phyloP scores from a whole-genome alignment of 2,329 filamentous ascomycete species.

The Akanthomyces uredinophilus region DNA sequence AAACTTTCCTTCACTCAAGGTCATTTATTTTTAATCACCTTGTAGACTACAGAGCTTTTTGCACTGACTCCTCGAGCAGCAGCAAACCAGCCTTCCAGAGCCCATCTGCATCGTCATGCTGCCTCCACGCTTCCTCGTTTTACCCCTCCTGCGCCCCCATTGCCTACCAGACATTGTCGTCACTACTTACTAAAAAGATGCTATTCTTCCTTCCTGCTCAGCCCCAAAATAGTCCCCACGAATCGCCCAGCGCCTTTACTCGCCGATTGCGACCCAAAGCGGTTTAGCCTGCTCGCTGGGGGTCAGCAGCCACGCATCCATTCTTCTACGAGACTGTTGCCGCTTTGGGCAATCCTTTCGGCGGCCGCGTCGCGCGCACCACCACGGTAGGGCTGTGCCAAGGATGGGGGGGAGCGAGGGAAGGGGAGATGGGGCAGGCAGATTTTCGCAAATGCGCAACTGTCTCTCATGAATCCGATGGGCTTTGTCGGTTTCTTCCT shows the following conservation, averaged over 20 bases:
- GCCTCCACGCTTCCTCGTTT: no score
- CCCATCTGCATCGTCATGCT: no score
- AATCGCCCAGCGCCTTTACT: neutral
- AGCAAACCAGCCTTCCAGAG: no score
- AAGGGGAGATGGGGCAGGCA: neutral
- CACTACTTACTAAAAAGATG: no score
- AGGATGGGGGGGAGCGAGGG: no score
- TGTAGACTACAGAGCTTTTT: no score
- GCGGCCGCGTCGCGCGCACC: neutral
- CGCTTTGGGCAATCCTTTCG: slow-evolving; percentile 7
- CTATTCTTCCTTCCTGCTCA: no score
- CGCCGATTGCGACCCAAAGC: neutral
- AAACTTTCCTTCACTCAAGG: neutral
- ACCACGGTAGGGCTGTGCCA: neutral
- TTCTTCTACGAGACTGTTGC: slow-evolving; percentile 1
- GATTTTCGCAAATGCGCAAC: neutral
- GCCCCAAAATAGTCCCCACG: no score
- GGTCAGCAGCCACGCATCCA: neutral
- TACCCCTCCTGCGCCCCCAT: no score
- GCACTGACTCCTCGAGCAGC: no score
- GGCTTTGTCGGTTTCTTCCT: neutral
- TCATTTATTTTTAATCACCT: no score
- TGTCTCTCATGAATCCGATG: neutral
- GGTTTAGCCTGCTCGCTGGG: neutral
- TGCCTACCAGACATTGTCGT: no score